Conservation (phyloP, 495 filamentous ascomycete species). For the Lasiosphaeriaceae sp. region DNA sequence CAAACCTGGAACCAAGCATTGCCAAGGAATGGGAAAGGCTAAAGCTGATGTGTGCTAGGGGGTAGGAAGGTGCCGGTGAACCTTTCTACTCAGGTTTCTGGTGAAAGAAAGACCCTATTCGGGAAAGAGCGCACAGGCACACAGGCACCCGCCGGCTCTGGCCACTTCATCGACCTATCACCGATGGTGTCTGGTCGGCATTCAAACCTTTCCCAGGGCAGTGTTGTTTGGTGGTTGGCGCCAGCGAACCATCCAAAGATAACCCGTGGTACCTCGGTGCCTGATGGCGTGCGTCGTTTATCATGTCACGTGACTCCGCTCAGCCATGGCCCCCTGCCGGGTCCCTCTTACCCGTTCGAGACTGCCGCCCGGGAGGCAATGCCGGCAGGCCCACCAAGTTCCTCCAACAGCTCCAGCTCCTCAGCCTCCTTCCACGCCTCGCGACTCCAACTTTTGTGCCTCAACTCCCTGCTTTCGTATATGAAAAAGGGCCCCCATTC, state of each 20-base stretch:
- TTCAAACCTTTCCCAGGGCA: neutral
- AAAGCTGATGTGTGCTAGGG: neutral
- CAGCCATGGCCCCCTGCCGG: too few relatives aligned
- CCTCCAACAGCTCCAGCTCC: neutral
- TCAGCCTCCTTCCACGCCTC: constrained; percentile 8
- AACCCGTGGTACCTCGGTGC: too few relatives aligned
- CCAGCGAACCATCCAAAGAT: too few relatives aligned
- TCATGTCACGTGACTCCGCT: too few relatives aligned
- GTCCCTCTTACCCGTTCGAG: too few relatives aligned
- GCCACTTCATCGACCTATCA: neutral
- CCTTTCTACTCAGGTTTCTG: too few relatives aligned
- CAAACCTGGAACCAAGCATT: neutral
- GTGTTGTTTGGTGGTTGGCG: too few relatives aligned
- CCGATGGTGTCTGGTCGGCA: neutral
- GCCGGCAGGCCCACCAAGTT: neutral
- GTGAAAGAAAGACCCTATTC: neutral
- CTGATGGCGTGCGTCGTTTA: too few relatives aligned
- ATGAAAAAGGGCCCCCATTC: constrained; percentile 19
- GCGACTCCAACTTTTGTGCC: constrained; percentile 4
- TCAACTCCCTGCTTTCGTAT: neutral
- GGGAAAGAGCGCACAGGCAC: neutral
- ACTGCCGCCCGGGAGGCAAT: too few relatives aligned
- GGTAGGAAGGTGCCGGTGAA: neutral
- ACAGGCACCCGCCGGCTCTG: neutral
- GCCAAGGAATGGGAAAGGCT: neutral